Evolutionary conservation across 441 rosid species (phyloP), one percentile per base, ranked within the genome.

Genomic region (Theobroma grandiflorum): DNA sequence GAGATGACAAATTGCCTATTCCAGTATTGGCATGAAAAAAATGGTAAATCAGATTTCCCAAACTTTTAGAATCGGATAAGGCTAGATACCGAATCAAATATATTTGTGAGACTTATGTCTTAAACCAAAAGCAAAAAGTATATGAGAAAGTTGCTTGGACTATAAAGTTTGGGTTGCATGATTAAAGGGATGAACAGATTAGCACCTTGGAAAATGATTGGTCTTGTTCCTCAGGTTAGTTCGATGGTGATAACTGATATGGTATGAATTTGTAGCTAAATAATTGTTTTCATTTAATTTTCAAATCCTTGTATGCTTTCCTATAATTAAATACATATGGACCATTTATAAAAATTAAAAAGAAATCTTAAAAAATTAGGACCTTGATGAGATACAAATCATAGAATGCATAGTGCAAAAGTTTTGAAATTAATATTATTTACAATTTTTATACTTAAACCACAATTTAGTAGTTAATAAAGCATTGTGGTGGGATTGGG

Each of bases 141-240:
- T 16, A 4, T 52, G 45, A n/a, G 55, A 73, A 73, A 73, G 52
- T 58, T 38, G 55, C 15, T 58, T 43, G 66, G 53, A 58, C 67
- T 74, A 37, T 22, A 57, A 42, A 40, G 66, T 26, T 74, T 42
- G 42, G 40, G 31, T 42, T 58, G 78, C 40, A 59, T 75, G 42
- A 75, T 61, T 75, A 22, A 65, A 47, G 57, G 6, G 58, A 31
- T 75, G 57, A 75, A 73, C 47, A 53, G 11, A 42, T 38, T 53
- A 72, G 53, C 49, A 53, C 49, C 31, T n/a, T 57, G 38, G 38
- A n/a, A 65, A 18, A 68, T 68, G 55, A 68, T 68, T 20, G 73
- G 55, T 8, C 37, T 42, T 42, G 9, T 43, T 67, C 7, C 47
- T 6, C 6, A 38, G 12, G 3, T 65, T 65, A 15, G 1, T 35